Conservation (phyloP, 2,329 filamentous ascomycete species). For the Alternaria atra region DNA sequence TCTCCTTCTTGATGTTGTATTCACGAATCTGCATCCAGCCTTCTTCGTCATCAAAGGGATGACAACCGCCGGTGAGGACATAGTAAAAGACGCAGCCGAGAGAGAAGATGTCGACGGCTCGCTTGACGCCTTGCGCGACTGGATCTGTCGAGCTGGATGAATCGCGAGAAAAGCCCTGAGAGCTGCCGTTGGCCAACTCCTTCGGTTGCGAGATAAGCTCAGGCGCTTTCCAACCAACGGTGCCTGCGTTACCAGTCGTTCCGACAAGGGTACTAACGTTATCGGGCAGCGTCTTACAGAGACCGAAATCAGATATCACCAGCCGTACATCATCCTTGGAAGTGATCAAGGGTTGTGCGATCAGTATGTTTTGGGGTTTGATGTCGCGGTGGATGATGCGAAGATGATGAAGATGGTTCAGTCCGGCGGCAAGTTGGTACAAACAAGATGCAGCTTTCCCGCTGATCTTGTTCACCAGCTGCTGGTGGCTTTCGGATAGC, state of each 20-base stretch:
- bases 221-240: slow-evolving; percentile 94
- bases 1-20: slow-evolving; percentile 94
- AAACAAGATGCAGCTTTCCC: slow-evolving; percentile 81
- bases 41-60: slow-evolving; percentile 94
- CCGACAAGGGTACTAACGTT: slow-evolving; percentile 94
- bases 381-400: slow-evolving; percentile 97
- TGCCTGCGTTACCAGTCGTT: slow-evolving; percentile 93
- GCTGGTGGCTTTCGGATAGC: slow-evolving; percentile 68
- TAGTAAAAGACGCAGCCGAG: slow-evolving; percentile 98
- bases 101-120: slow-evolving; percentile 97
- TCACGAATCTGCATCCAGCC: slow-evolving; percentile 86
- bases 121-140: slow-evolving; percentile 79
- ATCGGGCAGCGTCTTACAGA: slow-evolving; percentile 96
- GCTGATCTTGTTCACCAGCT: slow-evolving; percentile 76
- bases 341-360: slow-evolving; percentile 73
- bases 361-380: slow-evolving; percentile 97
- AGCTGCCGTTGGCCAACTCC: slow-evolving; percentile 53
- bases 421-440: slow-evolving; percentile 87
- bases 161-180: slow-evolving; percentile 54
- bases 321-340: slow-evolving; percentile 78
- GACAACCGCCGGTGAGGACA: slow-evolving; percentile 89
- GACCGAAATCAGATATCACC: slow-evolving; percentile 94
- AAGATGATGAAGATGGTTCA: slow-evolving; percentile 87
- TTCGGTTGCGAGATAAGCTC: slow-evolving; percentile 77
- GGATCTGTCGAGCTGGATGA: slow-evolving; percentile 52